Conservation (phyloP, 805 yeast species). For the Aciculoconidium aculeatum region DNA sequence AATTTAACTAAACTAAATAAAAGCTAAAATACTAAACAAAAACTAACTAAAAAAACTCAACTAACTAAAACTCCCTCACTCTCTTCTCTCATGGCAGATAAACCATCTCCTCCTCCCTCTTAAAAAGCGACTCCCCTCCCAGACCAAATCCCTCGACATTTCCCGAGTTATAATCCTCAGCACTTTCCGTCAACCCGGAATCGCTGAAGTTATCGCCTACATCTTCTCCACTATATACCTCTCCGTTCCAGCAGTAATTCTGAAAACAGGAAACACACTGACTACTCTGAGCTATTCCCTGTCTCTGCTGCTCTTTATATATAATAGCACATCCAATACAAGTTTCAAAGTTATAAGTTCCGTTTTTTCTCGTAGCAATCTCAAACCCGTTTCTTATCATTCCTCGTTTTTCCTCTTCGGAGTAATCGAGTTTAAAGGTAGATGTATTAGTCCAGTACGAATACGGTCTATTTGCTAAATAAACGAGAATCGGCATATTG, state of each 20-base stretch:
- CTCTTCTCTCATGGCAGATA: no score
- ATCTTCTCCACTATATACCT: slow-evolving; percentile 2
- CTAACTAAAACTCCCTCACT: no score
- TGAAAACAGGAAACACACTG: slow-evolving; percentile 69
- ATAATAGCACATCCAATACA: slow-evolving; percentile 82
- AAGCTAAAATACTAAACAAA: no score
- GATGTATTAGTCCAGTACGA: slow-evolving; percentile 63
- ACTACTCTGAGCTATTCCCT: slow-evolving; percentile 48
- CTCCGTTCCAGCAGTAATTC: slow-evolving; percentile 72
- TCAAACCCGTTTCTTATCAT: slow-evolving; percentile 74
- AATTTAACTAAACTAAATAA: no score
- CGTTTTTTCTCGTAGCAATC: slow-evolving; percentile 56
- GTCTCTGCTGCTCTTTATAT: slow-evolving; percentile 70
- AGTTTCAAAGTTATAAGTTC: slow-evolving; percentile 61
- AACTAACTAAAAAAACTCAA: no score
- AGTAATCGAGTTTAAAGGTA: slow-evolving; percentile 60
- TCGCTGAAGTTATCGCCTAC: slow-evolving; percentile 9
- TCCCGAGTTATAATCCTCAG: slow-evolving; percentile 6
- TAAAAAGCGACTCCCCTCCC: slow-evolving; percentile 7
- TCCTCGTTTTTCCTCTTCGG: slow-evolving; percentile 46
- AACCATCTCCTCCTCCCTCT: slow-evolving; percentile 3
- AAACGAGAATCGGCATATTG: slow-evolving; percentile 70
- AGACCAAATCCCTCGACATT: slow-evolving; percentile 6
- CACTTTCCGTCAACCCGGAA: slow-evolving; percentile 6
- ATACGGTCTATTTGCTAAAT: slow-evolving; percentile 67